A percentile compares a stretch with the other conserved stretches of the same genome.
These are phyloP conservation scores for Liriodendron chinense DNA, from an alignment of 164 flowering plant genomes.

Conservation along the genomic window DNA sequence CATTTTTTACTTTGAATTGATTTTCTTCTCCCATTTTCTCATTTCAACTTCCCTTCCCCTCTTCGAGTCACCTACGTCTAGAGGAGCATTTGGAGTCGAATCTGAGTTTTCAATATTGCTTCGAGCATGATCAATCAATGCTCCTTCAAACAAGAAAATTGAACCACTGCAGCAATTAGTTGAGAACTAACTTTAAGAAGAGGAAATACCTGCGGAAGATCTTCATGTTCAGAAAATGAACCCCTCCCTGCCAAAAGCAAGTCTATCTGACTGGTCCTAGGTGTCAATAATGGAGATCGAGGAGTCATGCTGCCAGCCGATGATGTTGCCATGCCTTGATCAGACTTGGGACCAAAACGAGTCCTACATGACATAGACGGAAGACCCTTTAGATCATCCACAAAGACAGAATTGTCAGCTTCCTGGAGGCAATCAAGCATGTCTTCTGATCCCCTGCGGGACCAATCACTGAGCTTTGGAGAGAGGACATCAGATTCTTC, in stretches of 20 bases:
- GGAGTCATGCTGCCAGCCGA: conserved; percentile 99
- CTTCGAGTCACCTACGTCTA: not conserved
- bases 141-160: no score
- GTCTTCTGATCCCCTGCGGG: conserved; percentile 94
- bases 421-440: conserved; percentile 94
- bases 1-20: no score
- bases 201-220: conserved; percentile 73
- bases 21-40: not conserved
- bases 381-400: conserved; percentile 86
- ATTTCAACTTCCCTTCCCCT: not conserved
- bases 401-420: conserved; percentile 56
- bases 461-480: conserved; percentile 94
- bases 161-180: not conserved
- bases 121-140: no score
- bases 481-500: conserved; percentile 88
- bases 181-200: not conserved
- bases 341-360: conserved; percentile 97
- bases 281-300: conserved; percentile 88
- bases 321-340: conserved; percentile 97
- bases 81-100: not conserved
- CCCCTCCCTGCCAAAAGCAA: conserved; percentile 80
- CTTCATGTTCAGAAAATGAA: conserved; percentile 78
- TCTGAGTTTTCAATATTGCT: no score
- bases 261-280: conserved; percentile 79
- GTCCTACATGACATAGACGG: conserved; percentile 89